phyloP scores from a whole-genome alignment of 129 eudicot genomes.

The Flaveria ramosissima region DNA sequence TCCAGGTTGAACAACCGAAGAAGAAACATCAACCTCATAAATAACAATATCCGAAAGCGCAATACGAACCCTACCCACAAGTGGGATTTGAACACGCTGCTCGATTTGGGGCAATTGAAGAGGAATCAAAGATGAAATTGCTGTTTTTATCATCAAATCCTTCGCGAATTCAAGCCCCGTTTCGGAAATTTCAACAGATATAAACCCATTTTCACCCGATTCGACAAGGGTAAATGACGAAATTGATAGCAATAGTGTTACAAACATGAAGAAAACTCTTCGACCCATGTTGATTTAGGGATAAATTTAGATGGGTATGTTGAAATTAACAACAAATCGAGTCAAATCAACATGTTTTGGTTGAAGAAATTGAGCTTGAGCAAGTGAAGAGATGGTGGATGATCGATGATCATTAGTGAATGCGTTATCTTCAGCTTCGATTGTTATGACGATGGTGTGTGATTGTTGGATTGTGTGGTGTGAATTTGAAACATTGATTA shows the following conservation, averaged over 20 bases:
- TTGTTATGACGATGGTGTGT: not conserved
- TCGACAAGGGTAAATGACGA: conserved; percentile 33
- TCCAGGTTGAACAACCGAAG: conserved; percentile 59
- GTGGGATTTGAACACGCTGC: conserved; percentile 54
- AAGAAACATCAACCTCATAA: conserved; percentile 47
- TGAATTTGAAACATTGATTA: not conserved
- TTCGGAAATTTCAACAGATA: conserved; percentile 59
- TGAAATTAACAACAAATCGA: not conserved
- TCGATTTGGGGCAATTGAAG: conserved; percentile 63
- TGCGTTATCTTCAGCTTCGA: not conserved
- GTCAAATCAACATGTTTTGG: conserved; percentile 14
- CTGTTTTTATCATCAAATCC: conserved; percentile 54
- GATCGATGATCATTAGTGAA: conserved; percentile 6
- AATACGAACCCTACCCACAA: conserved; percentile 69
- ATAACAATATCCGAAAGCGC: conserved; percentile 56
- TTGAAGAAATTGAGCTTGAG: conserved; percentile 16
- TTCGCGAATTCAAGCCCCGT: conserved; percentile 74
- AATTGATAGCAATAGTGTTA: conserved; percentile 18
- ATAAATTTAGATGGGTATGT: too few relatives aligned
- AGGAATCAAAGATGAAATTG: conserved; percentile 58
- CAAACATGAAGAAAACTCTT: conserved; percentile 9
- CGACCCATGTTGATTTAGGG: conserved; percentile 31
- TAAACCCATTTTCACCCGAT: conserved; percentile 50
- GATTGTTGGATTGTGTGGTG: conserved; percentile 6
- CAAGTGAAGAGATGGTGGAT: not conserved